These are phyloP conservation scores for Flaveria ramosissima DNA, from an alignment of 129 eudicot genomes.

Conservation along the genomic window DNA sequence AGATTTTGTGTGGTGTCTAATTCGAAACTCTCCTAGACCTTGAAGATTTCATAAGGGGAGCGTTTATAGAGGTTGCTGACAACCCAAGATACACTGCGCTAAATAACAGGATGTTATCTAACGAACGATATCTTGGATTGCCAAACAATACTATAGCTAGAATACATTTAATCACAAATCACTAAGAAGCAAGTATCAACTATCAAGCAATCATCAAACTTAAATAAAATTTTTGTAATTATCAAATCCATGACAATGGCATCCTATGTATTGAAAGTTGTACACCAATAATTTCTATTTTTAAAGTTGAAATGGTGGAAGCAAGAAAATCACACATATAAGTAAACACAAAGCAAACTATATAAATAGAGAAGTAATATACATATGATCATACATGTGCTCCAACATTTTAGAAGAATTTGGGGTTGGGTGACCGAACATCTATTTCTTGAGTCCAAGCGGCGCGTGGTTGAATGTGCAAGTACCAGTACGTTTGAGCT, in stretches of 20 bases:
- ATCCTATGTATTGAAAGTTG: not conserved
- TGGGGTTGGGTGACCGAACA: constrained; percentile 52
- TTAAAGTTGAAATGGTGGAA: constrained; percentile 3
- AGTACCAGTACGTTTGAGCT: constrained; percentile 89
- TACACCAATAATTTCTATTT: constrained; percentile 4
- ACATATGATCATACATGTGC: not conserved
- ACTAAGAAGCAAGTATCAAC: not conserved
- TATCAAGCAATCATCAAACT: not conserved
- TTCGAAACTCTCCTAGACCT: too few relatives aligned
- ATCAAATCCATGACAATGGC: not conserved
- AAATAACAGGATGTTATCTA: not conserved
- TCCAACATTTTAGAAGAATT: constrained; percentile 31
- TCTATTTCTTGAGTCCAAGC: constrained; percentile 91
- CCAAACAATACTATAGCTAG: too few relatives aligned
- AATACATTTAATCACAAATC: too few relatives aligned
- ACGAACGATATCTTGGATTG: too few relatives aligned
- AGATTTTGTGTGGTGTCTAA: not conserved
- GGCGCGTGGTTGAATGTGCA: constrained; percentile 67
- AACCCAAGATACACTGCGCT: too few relatives aligned
- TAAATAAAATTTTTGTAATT: not conserved
- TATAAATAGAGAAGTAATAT: not conserved
- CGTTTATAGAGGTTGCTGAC: too few relatives aligned
- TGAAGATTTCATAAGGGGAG: too few relatives aligned
- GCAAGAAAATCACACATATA: not conserved
- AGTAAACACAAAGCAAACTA: constrained; percentile 5